These are phyloP conservation scores for Coemansia sp. DNA, from an alignment of 192 early-diverging fungal species.

Conservation along the genomic window DNA sequence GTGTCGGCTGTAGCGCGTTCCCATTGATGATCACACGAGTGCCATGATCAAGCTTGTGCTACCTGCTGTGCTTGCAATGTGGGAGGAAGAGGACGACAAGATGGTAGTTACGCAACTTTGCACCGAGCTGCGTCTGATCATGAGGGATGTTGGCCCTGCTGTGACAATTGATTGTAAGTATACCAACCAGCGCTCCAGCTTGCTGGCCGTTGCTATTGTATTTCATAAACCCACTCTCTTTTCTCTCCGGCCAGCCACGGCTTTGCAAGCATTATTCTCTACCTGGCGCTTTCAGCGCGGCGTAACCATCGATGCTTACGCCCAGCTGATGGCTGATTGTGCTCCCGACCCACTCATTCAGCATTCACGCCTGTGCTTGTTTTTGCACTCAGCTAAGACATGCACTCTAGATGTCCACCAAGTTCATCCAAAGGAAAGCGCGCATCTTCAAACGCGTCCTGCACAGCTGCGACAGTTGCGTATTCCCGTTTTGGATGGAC, in stretches of 20 bases:
- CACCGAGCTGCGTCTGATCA: constrained; percentile 66
- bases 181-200: background rate
- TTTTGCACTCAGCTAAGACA: background rate
- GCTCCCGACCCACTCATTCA: background rate
- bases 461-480: background rate
- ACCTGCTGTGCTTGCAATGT: constrained; percentile 67
- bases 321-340: background rate
- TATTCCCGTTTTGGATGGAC: constrained; percentile 3
- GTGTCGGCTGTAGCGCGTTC: constrained; percentile 49
- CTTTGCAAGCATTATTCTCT: background rate
- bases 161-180: constrained; percentile 52
- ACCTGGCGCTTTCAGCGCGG: background rate
- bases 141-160: constrained; percentile 75
- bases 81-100: constrained; percentile 83
- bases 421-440: background rate
- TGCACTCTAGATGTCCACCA: background rate
- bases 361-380: background rate
- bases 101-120: constrained; percentile 78
- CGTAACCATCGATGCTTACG: background rate
- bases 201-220: background rate
- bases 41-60: constrained; percentile 68
- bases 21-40: constrained; percentile 74
- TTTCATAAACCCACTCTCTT: background rate
- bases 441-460: background rate
- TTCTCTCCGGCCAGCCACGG: background rate